Evolutionary conservation across 192 early-diverging fungal genomes (phyloP).

Genomic region (Backusella westeae): DNA sequence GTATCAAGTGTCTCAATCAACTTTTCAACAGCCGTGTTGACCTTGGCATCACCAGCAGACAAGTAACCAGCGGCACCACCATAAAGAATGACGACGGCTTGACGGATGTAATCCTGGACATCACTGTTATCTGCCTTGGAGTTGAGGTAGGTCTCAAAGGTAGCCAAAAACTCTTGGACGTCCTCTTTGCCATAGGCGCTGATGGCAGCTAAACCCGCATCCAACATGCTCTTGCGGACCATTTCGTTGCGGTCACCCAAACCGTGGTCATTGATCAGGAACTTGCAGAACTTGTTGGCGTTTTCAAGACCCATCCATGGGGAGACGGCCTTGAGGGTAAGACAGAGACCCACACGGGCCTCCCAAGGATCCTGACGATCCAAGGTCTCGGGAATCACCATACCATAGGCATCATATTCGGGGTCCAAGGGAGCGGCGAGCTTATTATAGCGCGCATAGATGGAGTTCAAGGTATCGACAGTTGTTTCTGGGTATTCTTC

Average conservation of each 20-base stretch:
- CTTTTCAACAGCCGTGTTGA: constrained; percentile 81
- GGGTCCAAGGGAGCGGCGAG: constrained; percentile 71
- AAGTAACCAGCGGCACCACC: constrained; percentile 91
- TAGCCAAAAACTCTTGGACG: constrained; percentile 65
- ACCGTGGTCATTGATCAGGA: constrained; percentile 82
- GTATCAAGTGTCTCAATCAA: constrained; percentile 88
- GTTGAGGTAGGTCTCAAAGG: constrained; percentile 78
- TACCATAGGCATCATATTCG: constrained; percentile 88
- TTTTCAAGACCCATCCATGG: constrained; percentile 53
- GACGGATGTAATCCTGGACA: constrained; percentile 84
- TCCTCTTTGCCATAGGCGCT: constrained; percentile 67
- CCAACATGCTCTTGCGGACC: constrained; percentile 82
- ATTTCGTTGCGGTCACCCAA: constrained; percentile 79
- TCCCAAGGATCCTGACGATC: constrained; percentile 78
- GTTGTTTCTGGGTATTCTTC: constrained; percentile 51
- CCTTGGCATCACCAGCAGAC: constrained; percentile 65
- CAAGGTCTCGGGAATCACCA: constrained; percentile 82
- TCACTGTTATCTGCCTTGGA: constrained; percentile 64
- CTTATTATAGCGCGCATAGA: constrained; percentile 61
- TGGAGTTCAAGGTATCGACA: constrained; percentile 46
- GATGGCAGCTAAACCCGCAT: constrained; percentile 79
- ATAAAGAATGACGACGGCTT: constrained; percentile 89
- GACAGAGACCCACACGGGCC: constrained; percentile 83
- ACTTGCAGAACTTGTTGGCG: constrained; percentile 56
- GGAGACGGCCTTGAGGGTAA: constrained; percentile 66